These are phyloP conservation scores for Exophiala calicioides DNA, from an alignment of 2,329 filamentous ascomycete genomes.

Conservation along the genomic window DNA sequence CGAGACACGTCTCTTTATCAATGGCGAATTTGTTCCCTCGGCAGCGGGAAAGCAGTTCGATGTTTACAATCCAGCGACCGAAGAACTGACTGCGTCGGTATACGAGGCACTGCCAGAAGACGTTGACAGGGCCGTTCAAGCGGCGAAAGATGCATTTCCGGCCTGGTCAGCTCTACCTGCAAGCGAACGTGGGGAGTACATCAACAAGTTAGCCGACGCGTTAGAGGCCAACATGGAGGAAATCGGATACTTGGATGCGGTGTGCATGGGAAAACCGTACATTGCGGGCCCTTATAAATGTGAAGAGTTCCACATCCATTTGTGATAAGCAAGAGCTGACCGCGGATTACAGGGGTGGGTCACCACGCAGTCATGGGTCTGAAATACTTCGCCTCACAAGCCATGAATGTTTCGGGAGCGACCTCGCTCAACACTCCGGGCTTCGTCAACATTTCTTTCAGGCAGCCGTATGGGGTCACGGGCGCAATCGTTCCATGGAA, in stretches of 20 bases:
- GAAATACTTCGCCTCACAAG: constrained; percentile 65
- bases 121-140: constrained; percentile 37
- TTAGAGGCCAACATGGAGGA: constrained; percentile 45
- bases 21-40: constrained; percentile 38
- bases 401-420: constrained; percentile 43
- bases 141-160: constrained; percentile 36
- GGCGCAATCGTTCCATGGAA: constrained; percentile 51
- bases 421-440: constrained; percentile 48
- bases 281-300: constrained; percentile 36
- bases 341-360: constrained; percentile 64
- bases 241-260: constrained; percentile 48
- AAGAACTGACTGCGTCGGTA: constrained; percentile 35
- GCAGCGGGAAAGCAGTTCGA: constrained; percentile 37
- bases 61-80: constrained; percentile 36
- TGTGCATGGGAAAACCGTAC: constrained; percentile 56
- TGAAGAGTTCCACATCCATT: background rate
- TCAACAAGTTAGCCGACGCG: constrained; percentile 45
- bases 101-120: constrained; percentile 37
- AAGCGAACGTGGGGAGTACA: constrained; percentile 45
- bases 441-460: constrained; percentile 57
- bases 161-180: constrained; percentile 50
- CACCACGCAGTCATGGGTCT: constrained; percentile 66
- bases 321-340: background rate
- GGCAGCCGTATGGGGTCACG: constrained; percentile 57
- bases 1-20: constrained; percentile 40